Percentiles rank a stretch among this genome's conserved stretches.
Evolutionary conservation across 2,329 filamentous ascomycete species (phyloP).

Genomic region (Curvularia eragrostidis): DNA sequence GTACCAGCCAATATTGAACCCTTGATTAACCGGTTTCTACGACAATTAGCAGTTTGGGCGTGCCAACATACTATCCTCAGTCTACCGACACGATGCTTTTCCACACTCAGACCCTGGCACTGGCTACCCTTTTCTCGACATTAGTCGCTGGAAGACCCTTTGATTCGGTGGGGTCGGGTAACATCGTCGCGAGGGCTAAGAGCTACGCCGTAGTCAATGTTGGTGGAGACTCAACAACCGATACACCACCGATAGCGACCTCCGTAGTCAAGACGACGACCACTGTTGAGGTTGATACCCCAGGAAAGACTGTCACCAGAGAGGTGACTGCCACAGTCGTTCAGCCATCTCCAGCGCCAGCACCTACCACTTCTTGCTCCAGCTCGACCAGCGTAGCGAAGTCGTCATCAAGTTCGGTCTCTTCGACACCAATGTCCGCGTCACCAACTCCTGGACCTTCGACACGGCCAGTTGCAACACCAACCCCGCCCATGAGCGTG

Average conservation of each 20-base stretch:
- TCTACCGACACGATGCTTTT: conserved; percentile 35
- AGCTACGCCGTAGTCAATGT: conserved; percentile 51
- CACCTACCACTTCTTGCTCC: conserved; percentile 22
- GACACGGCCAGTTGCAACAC: conserved; percentile 21
- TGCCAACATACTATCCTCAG: conserved; percentile 20
- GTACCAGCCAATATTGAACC: conserved; percentile 17
- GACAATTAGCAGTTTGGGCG: conserved; percentile 9
- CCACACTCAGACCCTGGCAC: conserved; percentile 26
- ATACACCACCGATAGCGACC: conserved; percentile 27
- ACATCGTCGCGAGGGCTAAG: conserved; percentile 36
- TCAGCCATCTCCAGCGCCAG: conserved; percentile 18
- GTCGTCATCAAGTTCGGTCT: conserved; percentile 9
- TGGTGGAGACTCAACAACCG: conserved; percentile 42
- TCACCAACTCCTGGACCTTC: conserved; percentile 27
- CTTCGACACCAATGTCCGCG: background rate
- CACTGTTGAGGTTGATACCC: conserved; percentile 35
- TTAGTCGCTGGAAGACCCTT: conserved; percentile 37
- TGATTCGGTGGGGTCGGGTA: conserved; percentile 23
- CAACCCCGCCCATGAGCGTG: conserved; percentile 18
- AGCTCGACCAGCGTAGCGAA: conserved; percentile 19
- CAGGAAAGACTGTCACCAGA: conserved; percentile 33
- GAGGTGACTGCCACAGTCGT: conserved; percentile 33
- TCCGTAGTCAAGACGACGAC: conserved; percentile 35
- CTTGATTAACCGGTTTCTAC: conserved; percentile 20
- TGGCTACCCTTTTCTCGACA: conserved; percentile 33